Evolutionary conservation across 2,329 filamentous ascomycete species (phyloP), one percentile per base, ranked within the genome.

Genomic region (Tolypocladium ophioglossoides): DNA sequence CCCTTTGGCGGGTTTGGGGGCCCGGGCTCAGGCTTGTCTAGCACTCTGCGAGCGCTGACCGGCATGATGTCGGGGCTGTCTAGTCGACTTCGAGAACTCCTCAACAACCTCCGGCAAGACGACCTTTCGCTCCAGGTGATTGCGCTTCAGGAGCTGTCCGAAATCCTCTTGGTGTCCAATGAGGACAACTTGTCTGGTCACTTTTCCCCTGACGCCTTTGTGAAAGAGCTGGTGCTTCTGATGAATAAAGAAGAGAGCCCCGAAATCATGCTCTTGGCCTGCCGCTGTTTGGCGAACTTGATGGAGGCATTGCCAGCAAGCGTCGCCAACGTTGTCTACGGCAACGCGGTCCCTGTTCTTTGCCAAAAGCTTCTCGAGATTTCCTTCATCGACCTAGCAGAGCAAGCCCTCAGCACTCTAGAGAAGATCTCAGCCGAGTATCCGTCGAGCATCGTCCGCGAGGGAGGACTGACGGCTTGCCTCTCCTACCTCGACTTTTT

Each of bases 361-460:
- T 97, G 94, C 72, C 89, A 92, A 66, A 99, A 97, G 71, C 78
- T 99, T 34, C 78, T 97, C 57, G 91, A 97, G 70, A 97, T 97
- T 48, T 87, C 92, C 57, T 99, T 92, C 69, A 99, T 99, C 67
- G 94, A 99, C 69, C 78, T 99, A 53, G 95, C 95, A 39, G 94
- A 99, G 72, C 95, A 99, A 73, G 91, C 94, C 55, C 75, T 99
- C 51, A 99, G 91, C 74, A 99, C 94, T 0, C 76, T 99, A 52
- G 91, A 97, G 68, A 99, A 97, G 72, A 96, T 99, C 51, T 99
- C 94, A 0, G 84, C 92, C 54, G 94, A 99, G 66, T 99, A 96
- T 66, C 94, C 94, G 1, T 85, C 88, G 4, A 91, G 89, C 54
- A 99, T 99, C 62, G 94, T 99, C 47, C 87, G 91, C 52, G 94